Conservation (phyloP, 371 early-diverging fungal genomes). For the Syncephalastrum sp. region DNA sequence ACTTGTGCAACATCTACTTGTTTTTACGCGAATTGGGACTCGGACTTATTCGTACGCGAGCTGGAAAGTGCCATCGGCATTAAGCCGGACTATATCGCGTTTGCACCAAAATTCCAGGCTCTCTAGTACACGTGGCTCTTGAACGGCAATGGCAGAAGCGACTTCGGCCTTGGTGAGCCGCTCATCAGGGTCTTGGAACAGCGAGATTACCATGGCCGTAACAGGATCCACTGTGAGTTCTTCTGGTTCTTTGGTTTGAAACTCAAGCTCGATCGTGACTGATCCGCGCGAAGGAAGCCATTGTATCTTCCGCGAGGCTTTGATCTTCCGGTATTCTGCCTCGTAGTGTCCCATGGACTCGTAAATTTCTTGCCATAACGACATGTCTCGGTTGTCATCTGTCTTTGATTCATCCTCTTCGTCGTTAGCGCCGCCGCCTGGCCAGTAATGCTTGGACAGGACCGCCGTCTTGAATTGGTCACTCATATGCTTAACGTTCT, state of each 20-base stretch:
- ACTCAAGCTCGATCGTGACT: slow-evolving; percentile 27
- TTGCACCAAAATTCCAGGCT: too few relatives aligned
- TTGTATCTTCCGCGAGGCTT: slow-evolving; percentile 23
- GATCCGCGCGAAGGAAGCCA: slow-evolving; percentile 27
- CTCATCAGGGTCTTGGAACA: slow-evolving; percentile 15
- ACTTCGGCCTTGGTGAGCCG: too few relatives aligned
- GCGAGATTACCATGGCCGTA: slow-evolving; percentile 23
- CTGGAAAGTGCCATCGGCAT: too few relatives aligned
- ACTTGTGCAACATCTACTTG: too few relatives aligned
- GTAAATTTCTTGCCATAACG: neutral
- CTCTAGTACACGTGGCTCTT: too few relatives aligned
- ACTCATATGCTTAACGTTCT: slow-evolving; percentile 4
- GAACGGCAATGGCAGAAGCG: too few relatives aligned
- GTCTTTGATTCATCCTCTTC: slow-evolving; percentile 8
- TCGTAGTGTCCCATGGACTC: slow-evolving; percentile 19
- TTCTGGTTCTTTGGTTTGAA: slow-evolving; percentile 10
- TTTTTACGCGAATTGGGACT: too few relatives aligned
- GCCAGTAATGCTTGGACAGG: slow-evolving; percentile 39
- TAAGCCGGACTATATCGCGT: too few relatives aligned
- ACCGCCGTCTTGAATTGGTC: slow-evolving; percentile 24
- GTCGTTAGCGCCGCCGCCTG: slow-evolving; percentile 8
- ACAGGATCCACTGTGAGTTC: slow-evolving; percentile 19
- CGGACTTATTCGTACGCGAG: too few relatives aligned
- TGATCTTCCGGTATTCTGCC: slow-evolving; percentile 17
- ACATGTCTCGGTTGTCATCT: slow-evolving; percentile 11